These are phyloP conservation scores for Murraya koenigii DNA, from an alignment of 345 rosid species.

Conservation along the genomic window DNA sequence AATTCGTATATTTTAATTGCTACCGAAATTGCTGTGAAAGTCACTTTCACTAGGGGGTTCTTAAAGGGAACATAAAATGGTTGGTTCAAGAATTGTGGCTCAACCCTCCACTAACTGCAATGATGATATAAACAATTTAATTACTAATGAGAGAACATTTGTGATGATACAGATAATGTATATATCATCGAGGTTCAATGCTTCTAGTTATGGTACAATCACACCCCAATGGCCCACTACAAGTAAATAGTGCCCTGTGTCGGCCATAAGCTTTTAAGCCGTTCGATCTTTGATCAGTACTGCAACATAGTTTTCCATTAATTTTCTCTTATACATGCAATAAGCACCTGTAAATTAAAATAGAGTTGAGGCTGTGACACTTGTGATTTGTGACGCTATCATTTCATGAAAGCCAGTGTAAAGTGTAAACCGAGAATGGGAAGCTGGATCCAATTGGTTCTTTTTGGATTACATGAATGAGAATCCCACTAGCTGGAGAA, in stretches of 20 bases:
- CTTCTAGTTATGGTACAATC: constrained; percentile 18
- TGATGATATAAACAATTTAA: constrained; percentile 16
- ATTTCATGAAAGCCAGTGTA: constrained; percentile 7
- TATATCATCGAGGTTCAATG: constrained; percentile 25
- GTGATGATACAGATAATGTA: neutral
- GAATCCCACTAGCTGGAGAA: neutral
- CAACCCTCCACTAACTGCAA: constrained; percentile 21
- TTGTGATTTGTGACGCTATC: neutral
- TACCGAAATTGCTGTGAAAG: neutral
- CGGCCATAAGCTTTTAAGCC: constrained; percentile 1
- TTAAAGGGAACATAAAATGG: neutral
- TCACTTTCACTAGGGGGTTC: constrained; percentile 18
- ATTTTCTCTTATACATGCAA: neutral
- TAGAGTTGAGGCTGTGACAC: neutral
- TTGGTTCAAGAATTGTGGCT: neutral
- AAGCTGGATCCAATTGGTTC: neutral
- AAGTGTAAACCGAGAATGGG: neutral
- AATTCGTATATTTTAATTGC: too few relatives aligned
- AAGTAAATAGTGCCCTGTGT: constrained; percentile 7
- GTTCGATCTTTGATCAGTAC: neutral
- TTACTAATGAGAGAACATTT: constrained; percentile 4
- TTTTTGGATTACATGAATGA: neutral
- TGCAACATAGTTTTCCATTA: neutral
- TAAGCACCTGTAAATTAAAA: neutral
- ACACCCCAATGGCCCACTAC: constrained; percentile 13